phyloP scores from a whole-genome alignment of 345 rosid species.

The Bruguiera parviflora region DNA sequence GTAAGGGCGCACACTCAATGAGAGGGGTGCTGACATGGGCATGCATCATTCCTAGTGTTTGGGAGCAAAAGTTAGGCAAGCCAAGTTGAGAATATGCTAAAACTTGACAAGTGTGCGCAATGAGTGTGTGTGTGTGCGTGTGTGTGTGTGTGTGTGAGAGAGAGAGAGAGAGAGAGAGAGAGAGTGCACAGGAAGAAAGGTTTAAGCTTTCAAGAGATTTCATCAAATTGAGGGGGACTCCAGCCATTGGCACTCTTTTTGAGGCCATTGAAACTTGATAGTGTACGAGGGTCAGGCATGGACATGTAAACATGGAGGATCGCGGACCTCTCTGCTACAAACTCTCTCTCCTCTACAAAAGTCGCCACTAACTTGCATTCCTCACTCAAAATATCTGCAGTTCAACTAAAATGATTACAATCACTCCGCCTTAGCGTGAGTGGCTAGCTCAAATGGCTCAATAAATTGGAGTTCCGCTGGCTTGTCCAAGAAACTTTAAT shows the following conservation, averaged over 20 bases:
- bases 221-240: conserved; percentile 24
- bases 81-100: background rate
- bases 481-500: too few relatives aligned
- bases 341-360: conserved; percentile 48
- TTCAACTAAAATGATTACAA: too few relatives aligned
- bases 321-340: conserved; percentile 66
- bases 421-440: too few relatives aligned
- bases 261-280: conserved; percentile 29
- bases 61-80: too few relatives aligned
- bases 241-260: conserved; percentile 5
- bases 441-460: too few relatives aligned
- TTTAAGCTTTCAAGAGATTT: conserved; percentile 35
- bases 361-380: conserved; percentile 13
- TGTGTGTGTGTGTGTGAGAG: conserved; percentile 16
- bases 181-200: conserved; percentile 11
- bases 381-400: background rate
- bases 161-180: conserved; percentile 18
- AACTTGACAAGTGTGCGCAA: background rate
- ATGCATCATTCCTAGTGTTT: too few relatives aligned
- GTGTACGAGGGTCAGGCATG: conserved; percentile 10
- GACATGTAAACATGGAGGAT: conserved; percentile 56
- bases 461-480: too few relatives aligned
- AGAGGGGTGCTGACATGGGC: too few relatives aligned
- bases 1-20: too few relatives aligned
- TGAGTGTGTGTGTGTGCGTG: background rate